Percentiles rank a stretch among this genome's conserved stretches.
Evolutionary conservation across 2,329 filamentous ascomycete genomes (phyloP).

Genomic region (Ascochyta viciae-villosae): DNA sequence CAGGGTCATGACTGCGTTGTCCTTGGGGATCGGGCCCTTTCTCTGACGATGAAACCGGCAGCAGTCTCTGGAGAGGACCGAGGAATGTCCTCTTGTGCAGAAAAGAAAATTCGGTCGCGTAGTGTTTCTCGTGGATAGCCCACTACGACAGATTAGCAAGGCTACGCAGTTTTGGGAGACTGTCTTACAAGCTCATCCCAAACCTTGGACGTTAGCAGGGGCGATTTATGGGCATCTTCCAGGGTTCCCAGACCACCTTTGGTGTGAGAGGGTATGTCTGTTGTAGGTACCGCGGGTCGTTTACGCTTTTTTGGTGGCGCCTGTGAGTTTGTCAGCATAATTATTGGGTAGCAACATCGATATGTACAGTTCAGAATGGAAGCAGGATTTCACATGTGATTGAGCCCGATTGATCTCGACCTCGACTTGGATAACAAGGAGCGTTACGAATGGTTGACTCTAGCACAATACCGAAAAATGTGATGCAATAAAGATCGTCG

Average conservation of each 20-base stretch:
- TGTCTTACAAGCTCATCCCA: conserved; percentile 67
- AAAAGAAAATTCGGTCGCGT: conserved; percentile 75
- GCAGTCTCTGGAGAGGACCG: conserved; percentile 34
- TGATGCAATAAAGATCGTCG: background rate
- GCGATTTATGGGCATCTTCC: conserved; percentile 68
- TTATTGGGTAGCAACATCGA: background rate
- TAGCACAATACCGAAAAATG: background rate
- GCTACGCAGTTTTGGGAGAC: background rate
- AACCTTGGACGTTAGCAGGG: conserved; percentile 67
- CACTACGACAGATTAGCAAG: conserved; percentile 51
- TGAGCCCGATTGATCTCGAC: background rate
- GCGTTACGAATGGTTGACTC: background rate
- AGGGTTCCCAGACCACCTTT: conserved; percentile 53
- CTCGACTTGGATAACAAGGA: background rate
- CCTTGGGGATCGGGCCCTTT: conserved; percentile 15
- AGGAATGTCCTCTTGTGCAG: conserved; percentile 70
- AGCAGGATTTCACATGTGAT: background rate
- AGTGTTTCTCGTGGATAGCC: conserved; percentile 74
- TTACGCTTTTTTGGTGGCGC: conserved; percentile 37
- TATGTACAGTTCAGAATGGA: background rate
- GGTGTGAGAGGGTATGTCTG: conserved; percentile 48
- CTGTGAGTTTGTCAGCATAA: conserved; percentile 14
- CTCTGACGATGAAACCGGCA: conserved; percentile 45
- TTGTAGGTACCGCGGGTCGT: conserved; percentile 48
- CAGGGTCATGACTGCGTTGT: conserved; percentile 56